phyloP scores from a whole-genome alignment of 257 asterid species.

The Anisodus tanguticus region DNA sequence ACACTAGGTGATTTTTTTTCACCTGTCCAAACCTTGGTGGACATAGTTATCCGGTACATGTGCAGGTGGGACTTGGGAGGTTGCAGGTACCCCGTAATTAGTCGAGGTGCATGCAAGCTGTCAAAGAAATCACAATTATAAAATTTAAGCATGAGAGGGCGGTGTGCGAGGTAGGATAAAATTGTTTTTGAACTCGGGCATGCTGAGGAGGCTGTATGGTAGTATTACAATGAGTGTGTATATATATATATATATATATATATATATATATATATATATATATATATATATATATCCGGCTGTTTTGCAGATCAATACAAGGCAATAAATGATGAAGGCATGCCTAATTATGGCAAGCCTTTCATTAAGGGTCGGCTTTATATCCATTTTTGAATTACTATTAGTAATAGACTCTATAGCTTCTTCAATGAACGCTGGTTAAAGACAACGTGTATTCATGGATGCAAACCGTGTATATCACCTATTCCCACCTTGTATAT shows the following conservation, averaged over 20 bases:
- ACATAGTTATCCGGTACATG: too few species aligned
- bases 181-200: neutral
- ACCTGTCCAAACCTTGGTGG: too few species aligned
- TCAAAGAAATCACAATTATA: too few species aligned
- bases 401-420: too few species aligned
- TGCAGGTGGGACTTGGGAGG: neutral
- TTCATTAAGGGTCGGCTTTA: constrained; percentile 47
- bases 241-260: too few species aligned
- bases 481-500: too few species aligned
- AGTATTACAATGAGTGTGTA: neutral
- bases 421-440: too few species aligned
- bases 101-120: neutral
- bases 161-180: neutral
- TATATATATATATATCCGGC: too few species aligned
- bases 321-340: constrained; percentile 52
- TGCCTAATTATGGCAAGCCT: constrained; percentile 43
- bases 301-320: constrained; percentile 44
- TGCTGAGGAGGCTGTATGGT: neutral
- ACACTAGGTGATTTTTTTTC: too few species aligned
- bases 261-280: too few species aligned
- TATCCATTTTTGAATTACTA: constrained; percentile 36
- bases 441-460: too few species aligned
- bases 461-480: too few species aligned
- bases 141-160: neutral
- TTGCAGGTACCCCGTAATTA: neutral